These are phyloP conservation scores for Seiridium unicorne DNA, from an alignment of 2,329 filamentous ascomycete species.

Conservation along the genomic window DNA sequence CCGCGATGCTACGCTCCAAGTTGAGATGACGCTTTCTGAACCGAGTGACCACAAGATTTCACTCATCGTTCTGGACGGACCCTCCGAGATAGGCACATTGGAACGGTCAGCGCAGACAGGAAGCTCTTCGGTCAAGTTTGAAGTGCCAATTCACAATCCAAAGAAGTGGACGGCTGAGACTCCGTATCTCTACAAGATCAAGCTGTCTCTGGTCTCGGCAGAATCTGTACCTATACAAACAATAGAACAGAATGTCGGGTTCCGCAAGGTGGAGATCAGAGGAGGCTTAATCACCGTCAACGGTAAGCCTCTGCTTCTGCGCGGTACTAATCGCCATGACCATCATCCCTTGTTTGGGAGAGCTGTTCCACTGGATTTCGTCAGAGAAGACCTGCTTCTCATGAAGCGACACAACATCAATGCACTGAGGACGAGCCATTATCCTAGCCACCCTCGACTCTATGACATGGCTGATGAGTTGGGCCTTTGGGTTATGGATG, in stretches of 20 bases:
- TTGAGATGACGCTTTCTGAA: constrained; percentile 33
- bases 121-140: neutral
- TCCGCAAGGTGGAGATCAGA: constrained; percentile 62
- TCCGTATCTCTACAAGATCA: constrained; percentile 58
- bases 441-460: constrained; percentile 60
- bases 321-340: constrained; percentile 69
- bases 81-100: neutral
- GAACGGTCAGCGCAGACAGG: neutral
- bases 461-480: constrained; percentile 63
- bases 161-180: constrained; percentile 69
- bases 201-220: constrained; percentile 35
- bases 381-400: constrained; percentile 58
- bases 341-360: constrained; percentile 65
- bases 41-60: neutral
- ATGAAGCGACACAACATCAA: constrained; percentile 75
- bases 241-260: constrained; percentile 57
- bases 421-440: constrained; percentile 66
- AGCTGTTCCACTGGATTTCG: constrained; percentile 60
- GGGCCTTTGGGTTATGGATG: constrained; percentile 60
- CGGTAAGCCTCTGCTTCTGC: constrained; percentile 57
- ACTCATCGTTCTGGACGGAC: constrained; percentile 4
- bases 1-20: constrained; percentile 45
- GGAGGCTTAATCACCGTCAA: constrained; percentile 62
- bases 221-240: constrained; percentile 29
- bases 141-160: constrained; percentile 48